These are phyloP conservation scores for Solanum appendiculatum DNA, from an alignment of 257 asterid species.

Conservation along the genomic window DNA sequence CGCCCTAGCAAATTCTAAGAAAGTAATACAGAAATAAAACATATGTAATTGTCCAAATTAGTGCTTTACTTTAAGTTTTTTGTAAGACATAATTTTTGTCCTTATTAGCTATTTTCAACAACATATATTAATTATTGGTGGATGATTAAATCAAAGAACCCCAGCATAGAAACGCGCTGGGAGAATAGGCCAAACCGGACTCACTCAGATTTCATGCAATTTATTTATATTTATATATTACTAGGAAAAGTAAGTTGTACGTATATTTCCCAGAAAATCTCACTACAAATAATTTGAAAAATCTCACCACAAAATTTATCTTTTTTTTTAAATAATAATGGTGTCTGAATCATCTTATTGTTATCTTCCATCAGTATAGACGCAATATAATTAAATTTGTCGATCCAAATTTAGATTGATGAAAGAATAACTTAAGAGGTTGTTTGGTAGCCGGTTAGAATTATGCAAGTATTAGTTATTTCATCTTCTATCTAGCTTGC, in stretches of 20 bases:
- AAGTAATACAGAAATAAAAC: neutral
- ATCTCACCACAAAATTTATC: neutral
- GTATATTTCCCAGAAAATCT: neutral
- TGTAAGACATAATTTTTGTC: neutral
- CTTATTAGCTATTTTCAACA: neutral
- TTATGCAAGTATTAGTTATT: neutral
- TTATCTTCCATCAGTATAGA: neutral
- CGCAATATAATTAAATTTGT: neutral
- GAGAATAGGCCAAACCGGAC: conserved; percentile 3
- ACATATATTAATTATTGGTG: neutral
- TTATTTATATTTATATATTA: neutral
- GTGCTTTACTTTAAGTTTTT: neutral
- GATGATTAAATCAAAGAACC: conserved; percentile 10
- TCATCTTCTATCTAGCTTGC: neutral
- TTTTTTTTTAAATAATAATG: neutral
- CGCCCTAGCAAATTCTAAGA: neutral
- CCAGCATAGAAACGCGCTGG: conserved; percentile 17
- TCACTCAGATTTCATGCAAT: neutral
- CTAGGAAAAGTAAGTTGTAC: neutral
- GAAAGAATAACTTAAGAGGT: neutral
- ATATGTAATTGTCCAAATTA: neutral
- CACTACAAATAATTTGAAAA: neutral
- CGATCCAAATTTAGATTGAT: neutral
- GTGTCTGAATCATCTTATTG: neutral
- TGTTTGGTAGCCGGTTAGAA: neutral